Evolutionary conservation across 2,329 filamentous ascomycete genomes (phyloP).

Genomic region (Hysterium pulicare): DNA sequence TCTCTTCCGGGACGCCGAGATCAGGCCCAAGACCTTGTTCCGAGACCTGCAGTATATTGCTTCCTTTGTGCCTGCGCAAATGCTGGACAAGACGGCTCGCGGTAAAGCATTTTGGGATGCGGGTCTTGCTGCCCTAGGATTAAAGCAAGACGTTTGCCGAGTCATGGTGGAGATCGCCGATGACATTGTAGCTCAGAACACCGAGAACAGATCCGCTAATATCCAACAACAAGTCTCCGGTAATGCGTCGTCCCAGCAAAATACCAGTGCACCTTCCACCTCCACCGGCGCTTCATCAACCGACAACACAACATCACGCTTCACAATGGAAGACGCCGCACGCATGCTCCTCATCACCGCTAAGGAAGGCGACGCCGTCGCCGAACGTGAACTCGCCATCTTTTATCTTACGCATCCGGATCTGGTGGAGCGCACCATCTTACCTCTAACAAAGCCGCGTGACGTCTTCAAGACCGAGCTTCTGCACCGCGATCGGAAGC

Average conservation of each 20-base stretch:
- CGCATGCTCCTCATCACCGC: conserved; percentile 91
- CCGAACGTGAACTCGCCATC: conserved; percentile 88
- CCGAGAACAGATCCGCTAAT: conserved; percentile 54
- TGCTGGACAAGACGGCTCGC: conserved; percentile 56
- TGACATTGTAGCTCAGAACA: conserved; percentile 65
- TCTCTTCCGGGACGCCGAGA: conserved; percentile 43
- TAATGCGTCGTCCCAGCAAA: conserved; percentile 8
- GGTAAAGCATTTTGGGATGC: conserved; percentile 88
- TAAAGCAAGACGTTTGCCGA: conserved; percentile 83
- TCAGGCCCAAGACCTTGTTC: conserved; percentile 48
- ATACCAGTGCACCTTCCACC: conserved; percentile 6
- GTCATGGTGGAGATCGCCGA: conserved; percentile 78
- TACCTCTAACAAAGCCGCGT: conserved; percentile 77
- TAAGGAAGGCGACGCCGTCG: conserved; percentile 83
- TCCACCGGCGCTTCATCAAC: conserved; percentile 16
- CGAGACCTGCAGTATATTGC: conserved; percentile 55
- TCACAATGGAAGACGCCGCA: conserved; percentile 76
- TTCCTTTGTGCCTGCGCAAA: conserved; percentile 56
- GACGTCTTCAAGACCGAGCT: conserved; percentile 90
- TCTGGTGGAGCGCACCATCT: conserved; percentile 71
- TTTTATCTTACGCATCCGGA: conserved; percentile 92
- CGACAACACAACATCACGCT: conserved; percentile 53
- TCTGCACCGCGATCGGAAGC: conserved; percentile 62
- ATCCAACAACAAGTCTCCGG: conserved; percentile 27
- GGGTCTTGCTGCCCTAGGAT: conserved; percentile 77